A percentile compares a stretch with the other conserved stretches of the same genome.
These are phyloP conservation scores for Acanthamoeba comandoni DNA, from an alignment of 208 protist species.

Conservation along the genomic window DNA sequence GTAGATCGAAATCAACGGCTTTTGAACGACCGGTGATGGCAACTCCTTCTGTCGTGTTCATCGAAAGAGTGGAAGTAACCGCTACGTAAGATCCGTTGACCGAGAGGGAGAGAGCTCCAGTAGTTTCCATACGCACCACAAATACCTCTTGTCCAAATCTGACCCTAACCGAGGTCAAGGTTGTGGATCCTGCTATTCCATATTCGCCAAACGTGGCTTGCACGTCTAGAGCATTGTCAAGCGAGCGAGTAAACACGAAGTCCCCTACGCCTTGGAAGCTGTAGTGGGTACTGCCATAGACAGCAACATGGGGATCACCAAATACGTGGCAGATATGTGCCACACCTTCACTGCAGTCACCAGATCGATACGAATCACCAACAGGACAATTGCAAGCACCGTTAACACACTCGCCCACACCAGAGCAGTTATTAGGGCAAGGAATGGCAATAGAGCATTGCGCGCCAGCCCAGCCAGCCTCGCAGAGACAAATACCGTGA, in stretches of 20 bases:
- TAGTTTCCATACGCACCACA: background rate
- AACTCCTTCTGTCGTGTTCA: slow-evolving; percentile 10
- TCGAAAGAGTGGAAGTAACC: slow-evolving; percentile 33
- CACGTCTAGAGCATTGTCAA: too few species aligned
- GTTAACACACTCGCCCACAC: slow-evolving; percentile 10
- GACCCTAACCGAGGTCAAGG: background rate
- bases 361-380: background rate
- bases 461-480: slow-evolving; percentile 9
- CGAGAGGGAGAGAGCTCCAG: slow-evolving; percentile 15
- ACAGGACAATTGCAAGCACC: slow-evolving; percentile 12
- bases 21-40: background rate
- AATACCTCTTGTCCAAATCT: background rate
- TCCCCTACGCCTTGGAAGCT: slow-evolving; percentile 41
- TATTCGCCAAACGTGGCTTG: background rate
- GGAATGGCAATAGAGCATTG: slow-evolving; percentile 3
- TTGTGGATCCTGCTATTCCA: background rate
- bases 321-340: slow-evolving; percentile 58
- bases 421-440: slow-evolving; percentile 60
- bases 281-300: slow-evolving; percentile 12
- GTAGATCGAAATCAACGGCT: too few species aligned
- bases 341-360: slow-evolving; percentile 27
- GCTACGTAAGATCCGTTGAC: slow-evolving; percentile 19
- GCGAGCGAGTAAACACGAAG: slow-evolving; percentile 36
- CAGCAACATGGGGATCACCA: slow-evolving; percentile 28
- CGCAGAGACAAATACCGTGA: slow-evolving; percentile 44